Evolutionary conservation across 345 rosid genomes (phyloP).

Genomic region (Aethionema arabicum): DNA sequence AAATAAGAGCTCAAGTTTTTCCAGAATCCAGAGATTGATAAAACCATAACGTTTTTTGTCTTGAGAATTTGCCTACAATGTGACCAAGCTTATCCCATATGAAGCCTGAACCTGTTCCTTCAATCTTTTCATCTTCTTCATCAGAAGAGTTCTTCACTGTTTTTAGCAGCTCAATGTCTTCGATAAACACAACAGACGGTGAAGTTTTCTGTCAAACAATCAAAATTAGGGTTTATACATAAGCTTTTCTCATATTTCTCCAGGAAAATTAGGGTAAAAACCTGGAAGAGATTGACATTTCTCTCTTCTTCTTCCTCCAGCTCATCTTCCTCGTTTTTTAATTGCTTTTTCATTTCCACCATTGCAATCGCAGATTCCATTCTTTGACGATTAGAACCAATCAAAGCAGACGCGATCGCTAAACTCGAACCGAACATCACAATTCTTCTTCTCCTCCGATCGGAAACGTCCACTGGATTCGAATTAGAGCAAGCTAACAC

Average conservation of each 20-base stretch:
- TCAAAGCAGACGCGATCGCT: conserved; percentile 35
- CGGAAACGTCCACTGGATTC: conserved; percentile 9
- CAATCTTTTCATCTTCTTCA: conserved; percentile 55
- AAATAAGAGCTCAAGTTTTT: conserved; percentile 4
- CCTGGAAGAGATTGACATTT: conserved; percentile 74
- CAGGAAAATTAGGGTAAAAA: conserved; percentile 18
- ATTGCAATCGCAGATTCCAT: conserved; percentile 48
- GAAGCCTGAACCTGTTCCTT: conserved; percentile 94
- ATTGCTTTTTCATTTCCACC: conserved; percentile 13
- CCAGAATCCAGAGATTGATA: not conserved
- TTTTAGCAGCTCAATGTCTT: conserved; percentile 67
- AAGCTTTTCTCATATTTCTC: not conserved
- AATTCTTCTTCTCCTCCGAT: conserved; percentile 46
- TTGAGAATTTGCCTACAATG: conserved; percentile 55
- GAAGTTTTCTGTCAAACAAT: conserved; percentile 52
- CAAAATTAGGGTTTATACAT: not conserved
- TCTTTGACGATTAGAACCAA: conserved; percentile 20
- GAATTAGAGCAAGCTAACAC: conserved; percentile 35
- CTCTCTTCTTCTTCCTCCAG: conserved; percentile 71
- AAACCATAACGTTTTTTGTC: not conserved
- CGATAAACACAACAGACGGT: conserved; percentile 67
- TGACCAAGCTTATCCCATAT: conserved; percentile 95
- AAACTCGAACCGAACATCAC: conserved; percentile 45
- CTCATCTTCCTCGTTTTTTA: conserved; percentile 42
- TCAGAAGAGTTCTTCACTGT: conserved; percentile 36